Evolutionary conservation across 2,329 filamentous ascomycete species (phyloP), one percentile per base, ranked within the genome.

Genomic region (Aaosphaeria pasadenensis): DNA sequence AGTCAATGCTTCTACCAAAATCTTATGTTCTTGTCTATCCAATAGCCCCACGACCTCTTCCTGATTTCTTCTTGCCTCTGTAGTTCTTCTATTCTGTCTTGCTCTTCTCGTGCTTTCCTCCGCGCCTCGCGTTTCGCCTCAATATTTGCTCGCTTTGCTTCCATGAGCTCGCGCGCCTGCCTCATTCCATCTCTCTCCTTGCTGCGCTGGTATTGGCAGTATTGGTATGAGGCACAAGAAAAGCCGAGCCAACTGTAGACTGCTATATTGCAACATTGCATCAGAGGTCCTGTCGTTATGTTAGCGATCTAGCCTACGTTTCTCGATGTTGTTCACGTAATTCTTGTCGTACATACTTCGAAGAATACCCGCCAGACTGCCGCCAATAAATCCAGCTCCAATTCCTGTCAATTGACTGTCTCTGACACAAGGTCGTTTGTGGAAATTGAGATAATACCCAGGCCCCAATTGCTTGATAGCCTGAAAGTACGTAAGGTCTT

Each of bases 361-460:
- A 36, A 36, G n/a, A 36, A n/a, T 36, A 4, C 85, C 87, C 54
- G 87, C 82, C 46, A 91, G 62, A 49, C 85, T 86, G 46, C 91
- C 92, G 31, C 89, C 72, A 4, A 81, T 87, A 53, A 90, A 88
- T 4, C 89, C 94, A 2, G 83, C 80, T 1, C 83, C 87, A 60
- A 99, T 95, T 28, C 91, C 94, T 1, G 88, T 84, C 58, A 97
- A 74, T 45, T 96, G 77, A 2, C 89, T 86, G 64, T 95, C 87
- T 52, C 91, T 80, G 17, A 89, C 87, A 70, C 94, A 97, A 0
- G 92, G 92, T 48, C 84, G 81, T 69, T 87, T 86, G 68, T 91
- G 86, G 45, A 95, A 76, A 40, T 83, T 82, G 40, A 83, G 70
- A 54, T 91, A 87, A 61, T 92, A 89, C 36, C 85, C 77, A 36